Base-by-base conservation (phyloP, 1,139 yeast species). In the Candida frijolesensis region DNA sequence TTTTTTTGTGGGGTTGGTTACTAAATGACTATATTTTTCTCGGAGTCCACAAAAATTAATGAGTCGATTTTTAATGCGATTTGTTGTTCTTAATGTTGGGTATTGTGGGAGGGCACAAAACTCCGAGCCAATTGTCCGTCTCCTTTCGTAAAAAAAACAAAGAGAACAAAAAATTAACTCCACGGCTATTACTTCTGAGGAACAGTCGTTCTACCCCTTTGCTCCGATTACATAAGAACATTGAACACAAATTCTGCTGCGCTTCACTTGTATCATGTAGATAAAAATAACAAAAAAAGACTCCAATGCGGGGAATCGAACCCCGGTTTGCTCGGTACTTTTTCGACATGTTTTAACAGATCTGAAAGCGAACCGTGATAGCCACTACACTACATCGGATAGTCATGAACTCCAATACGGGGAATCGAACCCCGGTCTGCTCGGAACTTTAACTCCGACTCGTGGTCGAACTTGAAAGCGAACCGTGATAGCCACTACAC, bases 401-500 rank as follows among this genome's bases (percentile, higher is more conserved):
- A 8, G 15, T 10, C 4, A 43, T 29, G 39, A 50, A 42, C 35
- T 19, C 32, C 18, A 10, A 81, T 82, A 78, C 87, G 83, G 87
- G 87, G 87, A 82, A 84, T 83, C 85, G 87, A 83, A 83, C 87
- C 87, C 87, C 83, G 87, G 84, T 79, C 77, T 82, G 86, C 86
- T 79, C 87, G 85, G 87, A 6, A 22, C 45, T 34, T 33, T 19
- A n/a, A n/a, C n/a, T 42, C 4, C 16, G 16, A 6, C 42, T 4
- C 4, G 22, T 25, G 22, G 22, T 3, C 22, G 4, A 14, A 40
- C 7, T 9, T 82, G 87, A 83, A 81, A 83, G 86, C 85, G 86
- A 79, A 82, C 86, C 84, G 86, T 83, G 87, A 84, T 83, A 83
- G 83, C 87, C 87, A 85, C 82, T 83, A 83, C 87, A 83, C 87